These are phyloP conservation scores for Neurospora sp. DNA, from an alignment of 495 filamentous ascomycete species.

Conservation along the genomic window DNA sequence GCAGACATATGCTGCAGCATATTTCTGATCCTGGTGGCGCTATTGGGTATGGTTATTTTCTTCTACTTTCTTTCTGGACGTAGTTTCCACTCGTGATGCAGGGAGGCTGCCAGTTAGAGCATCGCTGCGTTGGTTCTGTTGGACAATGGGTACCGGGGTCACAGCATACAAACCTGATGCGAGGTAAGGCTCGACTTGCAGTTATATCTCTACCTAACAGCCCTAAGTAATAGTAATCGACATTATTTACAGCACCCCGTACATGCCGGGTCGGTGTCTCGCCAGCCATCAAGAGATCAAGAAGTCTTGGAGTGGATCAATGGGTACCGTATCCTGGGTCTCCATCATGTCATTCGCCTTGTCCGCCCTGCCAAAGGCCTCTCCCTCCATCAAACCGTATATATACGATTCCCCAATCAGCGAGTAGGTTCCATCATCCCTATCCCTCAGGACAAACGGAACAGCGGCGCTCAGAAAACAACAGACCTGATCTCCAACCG, in stretches of 20 bases:
- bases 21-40: neutral
- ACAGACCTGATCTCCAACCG: neutral
- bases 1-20: neutral
- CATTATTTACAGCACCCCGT: neutral
- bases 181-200: neutral
- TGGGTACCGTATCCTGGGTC: neutral
- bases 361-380: neutral
- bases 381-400: slow-evolving; percentile 1
- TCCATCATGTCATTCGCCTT: neutral
- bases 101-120: neutral
- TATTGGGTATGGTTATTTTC: neutral
- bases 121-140: neutral
- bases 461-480: neutral
- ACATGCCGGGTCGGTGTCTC: neutral
- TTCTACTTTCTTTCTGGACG: neutral
- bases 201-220: neutral
- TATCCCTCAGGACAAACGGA: neutral
- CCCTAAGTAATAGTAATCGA: neutral
- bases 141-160: neutral
- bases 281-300: neutral
- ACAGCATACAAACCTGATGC: neutral
- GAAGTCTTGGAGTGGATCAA: neutral
- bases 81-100: neutral
- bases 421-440: neutral
- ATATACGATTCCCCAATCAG: neutral